These are phyloP conservation scores for Ilyonectria robusta DNA, from an alignment of 2,329 filamentous ascomycete genomes.

Conservation along the genomic window DNA sequence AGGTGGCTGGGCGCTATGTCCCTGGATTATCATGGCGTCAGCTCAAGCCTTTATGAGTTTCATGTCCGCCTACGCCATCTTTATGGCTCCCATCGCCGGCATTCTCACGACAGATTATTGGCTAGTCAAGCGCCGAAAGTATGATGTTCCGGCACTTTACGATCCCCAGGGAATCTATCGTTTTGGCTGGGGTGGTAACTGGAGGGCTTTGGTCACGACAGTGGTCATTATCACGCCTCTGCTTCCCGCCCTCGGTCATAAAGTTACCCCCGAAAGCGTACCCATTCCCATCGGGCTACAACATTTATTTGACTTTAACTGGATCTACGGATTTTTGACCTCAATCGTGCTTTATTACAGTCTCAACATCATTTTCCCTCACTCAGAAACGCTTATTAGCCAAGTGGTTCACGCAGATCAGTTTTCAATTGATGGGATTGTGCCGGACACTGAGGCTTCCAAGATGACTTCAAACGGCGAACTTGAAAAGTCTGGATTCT, in stretches of 20 bases:
- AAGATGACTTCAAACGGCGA: neutral
- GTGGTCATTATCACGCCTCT: conserved; percentile 46
- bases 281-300: neutral
- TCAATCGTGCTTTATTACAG: conserved; percentile 10
- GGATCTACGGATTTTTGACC: conserved; percentile 4
- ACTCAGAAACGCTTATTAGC: neutral
- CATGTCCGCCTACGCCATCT: conserved; percentile 52
- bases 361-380: neutral
- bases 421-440: neutral
- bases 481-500: neutral
- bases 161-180: conserved; percentile 58
- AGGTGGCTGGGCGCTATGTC: conserved; percentile 53
- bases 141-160: conserved; percentile 60
- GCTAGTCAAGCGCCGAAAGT: conserved; percentile 53
- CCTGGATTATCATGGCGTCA: conserved; percentile 53
- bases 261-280: neutral
- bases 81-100: conserved; percentile 58
- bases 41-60: conserved; percentile 50
- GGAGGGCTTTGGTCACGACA: conserved; percentile 50
- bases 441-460: neutral
- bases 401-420: neutral
- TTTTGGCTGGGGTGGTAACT: conserved; percentile 52
- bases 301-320: conserved; percentile 7
- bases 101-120: conserved; percentile 59
- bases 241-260: conserved; percentile 32